These are phyloP conservation scores for Daldinia caldariorum DNA, from an alignment of 495 filamentous ascomycete genomes.

Conservation along the genomic window DNA sequence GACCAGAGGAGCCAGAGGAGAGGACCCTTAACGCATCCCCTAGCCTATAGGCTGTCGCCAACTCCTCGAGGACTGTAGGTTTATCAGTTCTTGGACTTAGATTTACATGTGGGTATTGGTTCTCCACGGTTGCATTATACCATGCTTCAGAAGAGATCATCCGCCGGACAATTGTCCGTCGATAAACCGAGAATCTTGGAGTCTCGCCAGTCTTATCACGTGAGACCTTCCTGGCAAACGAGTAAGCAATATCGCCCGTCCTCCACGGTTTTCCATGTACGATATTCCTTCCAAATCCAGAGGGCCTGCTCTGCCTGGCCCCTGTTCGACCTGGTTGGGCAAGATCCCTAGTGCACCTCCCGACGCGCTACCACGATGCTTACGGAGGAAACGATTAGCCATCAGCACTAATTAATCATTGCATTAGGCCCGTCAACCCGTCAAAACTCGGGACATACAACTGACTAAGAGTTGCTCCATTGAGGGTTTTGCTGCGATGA, in stretches of 20 bases:
- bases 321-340: neutral
- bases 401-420: constrained; percentile 5
- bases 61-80: neutral
- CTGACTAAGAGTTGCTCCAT: neutral
- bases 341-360: neutral
- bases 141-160: neutral
- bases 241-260: neutral
- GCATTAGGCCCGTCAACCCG: neutral
- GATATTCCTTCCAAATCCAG: neutral
- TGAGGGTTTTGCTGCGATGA: neutral
- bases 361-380: neutral
- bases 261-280: neutral
- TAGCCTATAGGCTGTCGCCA: neutral
- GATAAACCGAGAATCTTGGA: neutral
- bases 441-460: neutral
- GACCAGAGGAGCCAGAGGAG: neutral
- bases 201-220: neutral
- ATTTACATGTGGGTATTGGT: neutral
- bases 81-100: neutral
- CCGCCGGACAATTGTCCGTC: neutral
- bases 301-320: neutral
- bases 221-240: neutral
- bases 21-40: neutral
- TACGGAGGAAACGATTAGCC: neutral
- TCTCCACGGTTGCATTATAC: neutral